Evolutionary conservation across 306 rosid species (phyloP).

Genomic region (Astragalus membranaceus): DNA sequence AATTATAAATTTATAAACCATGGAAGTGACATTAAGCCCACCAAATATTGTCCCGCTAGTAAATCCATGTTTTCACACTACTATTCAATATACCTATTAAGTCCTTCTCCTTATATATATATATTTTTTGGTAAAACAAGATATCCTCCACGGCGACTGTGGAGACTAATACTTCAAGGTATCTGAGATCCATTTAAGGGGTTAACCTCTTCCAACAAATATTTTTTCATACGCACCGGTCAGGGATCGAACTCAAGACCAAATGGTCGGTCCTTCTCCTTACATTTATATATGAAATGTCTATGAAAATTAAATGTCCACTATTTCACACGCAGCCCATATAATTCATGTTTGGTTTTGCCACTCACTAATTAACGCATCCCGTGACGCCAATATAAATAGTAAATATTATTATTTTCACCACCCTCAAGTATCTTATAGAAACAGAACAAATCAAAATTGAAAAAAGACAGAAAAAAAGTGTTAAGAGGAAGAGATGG

Average conservation of each 20-base stretch:
- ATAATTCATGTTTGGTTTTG: constrained; percentile 15
- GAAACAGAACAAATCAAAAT: not conserved
- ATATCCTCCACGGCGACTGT: too few relatives aligned
- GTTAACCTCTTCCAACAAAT: too few relatives aligned
- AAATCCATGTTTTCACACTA: constrained; percentile 16
- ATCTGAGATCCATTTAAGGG: too few relatives aligned
- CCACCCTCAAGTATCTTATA: not conserved
- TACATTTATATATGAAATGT: constrained; percentile 8
- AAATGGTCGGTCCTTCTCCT: too few relatives aligned
- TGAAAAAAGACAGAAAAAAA: not conserved
- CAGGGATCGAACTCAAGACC: too few relatives aligned
- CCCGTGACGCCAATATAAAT: constrained; percentile 4
- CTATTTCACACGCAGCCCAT: constrained; percentile 19
- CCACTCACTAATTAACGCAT: not conserved
- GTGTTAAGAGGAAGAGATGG: constrained; percentile 32
- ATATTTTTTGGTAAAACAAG: too few relatives aligned
- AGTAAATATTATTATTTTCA: not conserved
- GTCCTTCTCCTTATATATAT: too few relatives aligned
- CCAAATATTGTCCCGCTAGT: not conserved
- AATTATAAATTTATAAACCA: not conserved
- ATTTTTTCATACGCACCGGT: too few relatives aligned
- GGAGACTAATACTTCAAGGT: too few relatives aligned
- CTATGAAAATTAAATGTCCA: constrained; percentile 15
- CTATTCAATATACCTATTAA: not conserved
- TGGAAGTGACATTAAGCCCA: not conserved